Conservation (phyloP, 768 basidiomycete species). For the Suillus subluteus region DNA sequence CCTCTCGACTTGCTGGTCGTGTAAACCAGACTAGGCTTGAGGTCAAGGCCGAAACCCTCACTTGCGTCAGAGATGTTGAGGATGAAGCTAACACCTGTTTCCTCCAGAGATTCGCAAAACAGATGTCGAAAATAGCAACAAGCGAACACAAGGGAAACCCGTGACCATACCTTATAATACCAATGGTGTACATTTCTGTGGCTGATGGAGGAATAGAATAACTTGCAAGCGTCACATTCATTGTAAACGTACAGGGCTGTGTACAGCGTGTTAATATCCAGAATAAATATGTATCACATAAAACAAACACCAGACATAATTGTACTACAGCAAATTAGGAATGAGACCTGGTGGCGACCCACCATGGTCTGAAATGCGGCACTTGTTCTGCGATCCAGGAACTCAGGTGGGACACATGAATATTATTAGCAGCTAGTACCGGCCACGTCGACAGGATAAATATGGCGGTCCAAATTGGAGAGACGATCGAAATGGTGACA, state of each 20-base stretch:
- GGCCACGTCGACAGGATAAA: not conserved
- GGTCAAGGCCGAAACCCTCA: too few relatives aligned
- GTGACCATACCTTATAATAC: too few relatives aligned
- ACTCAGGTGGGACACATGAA: not conserved
- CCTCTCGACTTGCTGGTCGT: not conserved
- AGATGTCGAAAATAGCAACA: too few relatives aligned
- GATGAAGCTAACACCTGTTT: too few relatives aligned
- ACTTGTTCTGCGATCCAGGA: not conserved
- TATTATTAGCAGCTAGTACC: not conserved
- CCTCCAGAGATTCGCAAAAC: too few relatives aligned
- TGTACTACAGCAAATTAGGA: not conserved
- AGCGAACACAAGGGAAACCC: too few relatives aligned
- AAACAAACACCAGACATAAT: not conserved
- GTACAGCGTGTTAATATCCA: not conserved
- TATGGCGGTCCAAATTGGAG: conserved; percentile 5
- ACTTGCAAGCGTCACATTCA: not conserved
- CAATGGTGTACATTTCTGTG: too few relatives aligned
- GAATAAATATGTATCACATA: not conserved
- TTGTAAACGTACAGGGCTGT: not conserved
- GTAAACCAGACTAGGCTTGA: not conserved
- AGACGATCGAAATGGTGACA: not conserved
- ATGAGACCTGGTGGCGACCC: not conserved
- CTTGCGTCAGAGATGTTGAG: too few relatives aligned
- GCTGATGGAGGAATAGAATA: not conserved
- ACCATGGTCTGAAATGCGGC: not conserved